Evolutionary conservation across 2,329 filamentous ascomycete species (phyloP), one percentile per base, ranked within the genome.

Genomic region (Aspergillus sp.): DNA sequence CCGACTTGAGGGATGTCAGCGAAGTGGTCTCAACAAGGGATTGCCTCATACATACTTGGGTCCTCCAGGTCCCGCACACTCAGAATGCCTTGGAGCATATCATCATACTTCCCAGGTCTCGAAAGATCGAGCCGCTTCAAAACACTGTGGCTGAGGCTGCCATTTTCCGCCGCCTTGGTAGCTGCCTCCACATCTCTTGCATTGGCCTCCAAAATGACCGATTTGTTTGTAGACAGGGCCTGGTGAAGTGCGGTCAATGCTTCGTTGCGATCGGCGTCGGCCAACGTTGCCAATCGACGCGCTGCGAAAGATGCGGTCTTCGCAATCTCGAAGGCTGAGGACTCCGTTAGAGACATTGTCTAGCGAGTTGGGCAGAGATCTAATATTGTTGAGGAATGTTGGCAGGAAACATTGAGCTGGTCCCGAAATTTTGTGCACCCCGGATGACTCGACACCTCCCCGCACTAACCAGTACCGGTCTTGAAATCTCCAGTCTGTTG

Each of bases 1-100:
- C 93, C 93, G 65, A 97, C 89, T 91, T 55, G 21, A 10, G 41
- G 25, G 48, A 4, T 23, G 50, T 64, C 48, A 66, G 60, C 31
- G 25, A 21, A 11, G 21, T n/a, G 34, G 9, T n/a, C 13, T 21
- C 16, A 14, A 17, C 29, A 23, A 48, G 25, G 10, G 49, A 42
- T 32, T 20, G 16, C 16, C 20, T n/a, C 31, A 32, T 50, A 78
- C 83, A 65, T 80, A 94, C 90, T 83, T 60, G 94, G 94, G 75
- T 99, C 94, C 45, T 88, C 83, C 23, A 99, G 80, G 47, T 84
- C 81, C 60, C 88, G 82, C 56, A 99, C 94, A 73, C 96, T 91
- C 55, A 95, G 75, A 56, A 99, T 95, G 21, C 94, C 94, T 76
- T 92, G 88, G 59, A 99, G 80, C 94, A 99, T 97, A 68, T 97